Evolutionary conservation across 176 grass and related monocot species (phyloP).

Genomic region (Neostapfia colusana): DNA sequence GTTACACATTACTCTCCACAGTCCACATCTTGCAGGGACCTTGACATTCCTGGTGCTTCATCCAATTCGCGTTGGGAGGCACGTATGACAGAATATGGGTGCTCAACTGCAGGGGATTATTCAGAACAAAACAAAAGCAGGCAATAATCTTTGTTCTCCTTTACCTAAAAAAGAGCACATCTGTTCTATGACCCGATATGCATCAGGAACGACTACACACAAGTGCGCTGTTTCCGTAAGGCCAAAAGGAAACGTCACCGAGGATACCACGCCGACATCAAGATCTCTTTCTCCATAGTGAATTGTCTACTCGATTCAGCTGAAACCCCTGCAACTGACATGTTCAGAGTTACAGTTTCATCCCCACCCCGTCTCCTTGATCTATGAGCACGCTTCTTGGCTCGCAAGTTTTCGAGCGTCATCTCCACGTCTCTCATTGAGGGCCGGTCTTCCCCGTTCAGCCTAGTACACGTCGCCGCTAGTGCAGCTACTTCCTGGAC

Average conservation of each 20-base stretch:
- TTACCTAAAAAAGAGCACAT: too few species aligned
- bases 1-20: neutral
- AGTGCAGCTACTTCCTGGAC: constrained; percentile 28
- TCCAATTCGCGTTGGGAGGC: constrained; percentile 15
- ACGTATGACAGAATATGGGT: neutral
- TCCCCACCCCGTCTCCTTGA: neutral
- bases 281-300: constrained; percentile 35
- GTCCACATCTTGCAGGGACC: neutral
- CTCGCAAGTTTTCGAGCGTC: constrained; percentile 16
- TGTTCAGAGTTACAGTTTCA: neutral
- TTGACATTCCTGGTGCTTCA: neutral
- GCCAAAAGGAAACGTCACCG: too few species aligned
- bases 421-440: constrained; percentile 27
- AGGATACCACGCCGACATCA: neutral
- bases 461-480: constrained; percentile 13
- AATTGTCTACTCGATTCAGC: neutral
- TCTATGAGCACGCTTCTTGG: neutral
- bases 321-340: too few species aligned
- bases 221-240: too few species aligned
- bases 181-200: too few species aligned
- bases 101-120: too few species aligned
- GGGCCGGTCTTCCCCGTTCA: constrained; percentile 30
- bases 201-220: too few species aligned
- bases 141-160: too few species aligned
- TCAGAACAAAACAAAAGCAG: too few species aligned